phyloP scores from a whole-genome alignment of 352 stramenopile species.

The Globisporangium paroecandrum region DNA sequence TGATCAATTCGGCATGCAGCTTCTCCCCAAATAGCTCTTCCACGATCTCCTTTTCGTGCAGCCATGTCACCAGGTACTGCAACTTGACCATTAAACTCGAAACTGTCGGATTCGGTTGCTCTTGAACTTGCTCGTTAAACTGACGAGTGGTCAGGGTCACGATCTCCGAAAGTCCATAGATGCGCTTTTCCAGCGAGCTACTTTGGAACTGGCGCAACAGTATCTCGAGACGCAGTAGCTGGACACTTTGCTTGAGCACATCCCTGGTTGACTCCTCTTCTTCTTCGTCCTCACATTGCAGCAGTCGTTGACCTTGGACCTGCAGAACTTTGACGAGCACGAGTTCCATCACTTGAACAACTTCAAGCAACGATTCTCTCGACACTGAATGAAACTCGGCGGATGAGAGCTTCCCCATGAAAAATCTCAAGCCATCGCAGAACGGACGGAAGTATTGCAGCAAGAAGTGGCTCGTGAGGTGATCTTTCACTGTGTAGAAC shows the following conservation, averaged over 20 bases:
- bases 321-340: conserved; percentile 37
- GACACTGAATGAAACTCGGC: conserved; percentile 33
- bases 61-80: conserved; percentile 41
- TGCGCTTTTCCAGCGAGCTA: conserved; percentile 65
- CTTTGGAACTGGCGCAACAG: conserved; percentile 47
- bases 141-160: conserved; percentile 37
- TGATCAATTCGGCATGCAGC: conserved; percentile 69
- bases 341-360: conserved; percentile 59
- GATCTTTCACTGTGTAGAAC: conserved; percentile 63
- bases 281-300: neutral
- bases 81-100: conserved; percentile 24
- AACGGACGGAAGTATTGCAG: conserved; percentile 34
- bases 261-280: neutral
- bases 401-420: conserved; percentile 23
- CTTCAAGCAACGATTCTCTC: conserved; percentile 51
- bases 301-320: conserved; percentile 5
- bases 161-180: conserved; percentile 70
- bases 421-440: conserved; percentile 23
- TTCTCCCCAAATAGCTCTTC: conserved; percentile 57
- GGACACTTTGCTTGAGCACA: conserved; percentile 25
- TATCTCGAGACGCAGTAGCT: conserved; percentile 52
- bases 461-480: conserved; percentile 42
- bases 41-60: conserved; percentile 43
- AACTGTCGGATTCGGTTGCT: conserved; percentile 27
- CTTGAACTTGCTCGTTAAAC: conserved; percentile 38